Conservation (phyloP, 805 yeast genomes). For the Myxozyma kluyveri region DNA sequence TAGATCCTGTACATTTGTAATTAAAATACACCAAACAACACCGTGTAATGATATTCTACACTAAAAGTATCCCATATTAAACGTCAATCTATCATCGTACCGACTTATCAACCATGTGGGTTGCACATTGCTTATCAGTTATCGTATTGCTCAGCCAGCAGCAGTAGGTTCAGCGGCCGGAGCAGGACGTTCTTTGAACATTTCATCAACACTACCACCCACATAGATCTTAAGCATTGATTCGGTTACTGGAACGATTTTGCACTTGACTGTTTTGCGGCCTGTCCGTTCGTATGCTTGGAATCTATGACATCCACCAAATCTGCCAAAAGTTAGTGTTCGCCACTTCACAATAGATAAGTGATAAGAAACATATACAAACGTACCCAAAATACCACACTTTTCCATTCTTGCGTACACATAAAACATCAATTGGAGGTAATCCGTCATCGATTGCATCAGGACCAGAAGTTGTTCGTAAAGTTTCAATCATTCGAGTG, state of each 20-base stretch:
- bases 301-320: constrained; percentile 88
- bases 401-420: constrained; percentile 61
- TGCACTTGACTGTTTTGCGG: constrained; percentile 57
- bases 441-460: constrained; percentile 27
- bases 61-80: too few species aligned
- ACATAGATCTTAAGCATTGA: constrained; percentile 64
- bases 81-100: too few species aligned
- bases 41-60: too few species aligned
- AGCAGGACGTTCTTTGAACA: constrained; percentile 27
- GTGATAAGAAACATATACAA: constrained; percentile 51
- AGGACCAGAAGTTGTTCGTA: constrained; percentile 46
- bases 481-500: constrained; percentile 60
- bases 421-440: constrained; percentile 79
- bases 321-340: constrained; percentile 40
- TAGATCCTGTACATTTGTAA: too few species aligned
- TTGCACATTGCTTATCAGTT: too few species aligned
- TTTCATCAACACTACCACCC: constrained; percentile 46
- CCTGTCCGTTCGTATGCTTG: constrained; percentile 73
- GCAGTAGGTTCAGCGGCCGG: neutral
- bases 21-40: too few species aligned
- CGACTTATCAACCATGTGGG: too few species aligned
- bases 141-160: neutral
- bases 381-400: constrained; percentile 45
- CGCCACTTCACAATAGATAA: constrained; percentile 49
- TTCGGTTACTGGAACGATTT: constrained; percentile 71